These are phyloP conservation scores for Komagataella pseudopastoris DNA, from an alignment of 805 yeast genomes.

Conservation along the genomic window DNA sequence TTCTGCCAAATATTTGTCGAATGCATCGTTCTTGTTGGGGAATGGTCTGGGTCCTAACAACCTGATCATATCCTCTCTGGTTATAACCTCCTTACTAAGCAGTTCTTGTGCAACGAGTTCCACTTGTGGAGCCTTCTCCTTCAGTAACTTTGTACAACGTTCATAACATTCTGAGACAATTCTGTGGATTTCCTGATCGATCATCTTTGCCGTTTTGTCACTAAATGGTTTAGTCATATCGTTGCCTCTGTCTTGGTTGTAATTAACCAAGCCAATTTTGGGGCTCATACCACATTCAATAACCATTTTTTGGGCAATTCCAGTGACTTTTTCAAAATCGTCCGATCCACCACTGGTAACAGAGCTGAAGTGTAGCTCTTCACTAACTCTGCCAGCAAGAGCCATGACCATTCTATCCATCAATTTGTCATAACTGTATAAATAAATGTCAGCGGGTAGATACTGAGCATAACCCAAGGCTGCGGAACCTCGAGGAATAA, in stretches of 20 bases:
- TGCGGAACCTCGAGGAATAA: constrained; percentile 94
- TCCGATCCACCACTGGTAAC: constrained; percentile 95
- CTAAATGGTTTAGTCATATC: constrained; percentile 62
- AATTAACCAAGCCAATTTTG: constrained; percentile 74
- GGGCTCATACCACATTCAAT: constrained; percentile 83
- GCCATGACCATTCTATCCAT: constrained; percentile 93
- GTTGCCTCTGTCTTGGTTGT: constrained; percentile 47
- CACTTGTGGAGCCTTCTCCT: constrained; percentile 61
- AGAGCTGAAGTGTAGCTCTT: constrained; percentile 82
- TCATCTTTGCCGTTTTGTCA: constrained; percentile 68
- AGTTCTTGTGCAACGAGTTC: constrained; percentile 81
- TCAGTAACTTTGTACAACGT: constrained; percentile 54
- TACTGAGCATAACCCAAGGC: constrained; percentile 97
- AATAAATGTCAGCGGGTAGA: constrained; percentile 82
- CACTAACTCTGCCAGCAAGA: constrained; percentile 93
- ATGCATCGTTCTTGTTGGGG: constrained; percentile 83
- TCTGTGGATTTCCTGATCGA: constrained; percentile 74
- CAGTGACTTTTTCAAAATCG: constrained; percentile 91
- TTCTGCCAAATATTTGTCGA: constrained; percentile 45
- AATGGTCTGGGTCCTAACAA: constrained; percentile 86
- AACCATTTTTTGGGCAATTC: constrained; percentile 90
- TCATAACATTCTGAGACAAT: constrained; percentile 66
- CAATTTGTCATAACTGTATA: constrained; percentile 66
- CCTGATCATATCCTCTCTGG: constrained; percentile 88
- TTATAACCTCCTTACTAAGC: constrained; percentile 75